Base-by-base conservation (phyloP, 2,329 filamentous ascomycete genomes). In the Verticillium albo-atrum region DNA sequence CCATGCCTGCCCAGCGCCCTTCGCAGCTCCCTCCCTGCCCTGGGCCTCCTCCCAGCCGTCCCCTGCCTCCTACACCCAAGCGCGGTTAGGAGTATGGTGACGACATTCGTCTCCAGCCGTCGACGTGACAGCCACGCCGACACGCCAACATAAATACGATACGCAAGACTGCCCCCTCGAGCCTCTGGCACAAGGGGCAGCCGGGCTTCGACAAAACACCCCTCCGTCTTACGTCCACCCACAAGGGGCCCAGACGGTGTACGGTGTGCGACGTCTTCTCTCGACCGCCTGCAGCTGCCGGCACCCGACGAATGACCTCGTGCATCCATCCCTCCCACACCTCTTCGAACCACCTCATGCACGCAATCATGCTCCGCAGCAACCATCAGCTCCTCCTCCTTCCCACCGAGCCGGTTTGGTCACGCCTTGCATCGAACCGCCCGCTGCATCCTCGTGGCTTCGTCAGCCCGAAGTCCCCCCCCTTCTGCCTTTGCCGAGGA, bases 1-100 rank as follows among this genome's bases (percentile, higher is more conserved):
- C 72, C 62, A 83, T 85, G 80, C 81, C 82, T 74, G 77, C 82
- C 64, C 83, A 86, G 74, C 82, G 85, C 71, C 85, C 85, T 63
- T 86, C 84, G 67, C 84, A 87, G 70, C 83, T 88, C 65, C 85
- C 85, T 77, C 85, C 85, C 66, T 88, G 85, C 82, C 85, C 85
- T 58, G 85, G 85, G 67, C 85, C 85, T 62, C 85, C 85, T 68
- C 85, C 85, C 64, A 84, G 81, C 74, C 79, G 85, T 58, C 85
- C 85, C 74, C 82, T 88, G 58, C 85, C 85, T 73, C 82, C 85
- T 74, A 82, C 88, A 63, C 85, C 85, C 71, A 87, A 86, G 77
- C 79, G 81, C 69, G 78, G 76, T 67, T 85, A 84, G 51, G 51
- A 53, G 27, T 7, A 28, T 12, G 23, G 27, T 28, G 70, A 68